These are phyloP conservation scores for Prunella vulgaris DNA, from an alignment of 257 asterid species.

Conservation along the genomic window DNA sequence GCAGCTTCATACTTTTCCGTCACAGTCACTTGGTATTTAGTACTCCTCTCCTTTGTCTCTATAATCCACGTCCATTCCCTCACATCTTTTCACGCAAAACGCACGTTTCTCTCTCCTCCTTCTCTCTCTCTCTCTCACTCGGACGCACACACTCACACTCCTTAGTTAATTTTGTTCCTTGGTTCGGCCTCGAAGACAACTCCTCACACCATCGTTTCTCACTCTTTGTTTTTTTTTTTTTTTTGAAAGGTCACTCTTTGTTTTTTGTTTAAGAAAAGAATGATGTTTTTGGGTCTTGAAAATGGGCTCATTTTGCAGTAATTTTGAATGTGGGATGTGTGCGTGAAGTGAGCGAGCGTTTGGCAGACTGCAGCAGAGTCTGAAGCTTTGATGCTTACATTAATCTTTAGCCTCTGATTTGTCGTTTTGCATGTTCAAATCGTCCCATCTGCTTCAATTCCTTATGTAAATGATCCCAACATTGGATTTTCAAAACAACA, in stretches of 20 bases:
- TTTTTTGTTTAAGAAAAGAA: background rate
- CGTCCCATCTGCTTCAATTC: slow-evolving; percentile 19
- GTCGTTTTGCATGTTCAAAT: slow-evolving; percentile 27
- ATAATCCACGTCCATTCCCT: slow-evolving; percentile 32
- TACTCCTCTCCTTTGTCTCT: slow-evolving; percentile 13
- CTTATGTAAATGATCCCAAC: slow-evolving; percentile 14
- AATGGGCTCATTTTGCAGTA: slow-evolving; percentile 15
- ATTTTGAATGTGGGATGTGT: slow-evolving; percentile 12
- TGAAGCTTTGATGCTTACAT: background rate
- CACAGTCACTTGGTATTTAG: slow-evolving; percentile 13
- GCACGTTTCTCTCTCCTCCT: slow-evolving; percentile 51
- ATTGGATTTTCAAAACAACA: slow-evolving; percentile 15
- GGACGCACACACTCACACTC: slow-evolving; percentile 22
- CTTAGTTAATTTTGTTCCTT: slow-evolving; percentile 36
- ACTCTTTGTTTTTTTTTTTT: background rate
- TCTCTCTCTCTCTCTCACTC: slow-evolving; percentile 22
- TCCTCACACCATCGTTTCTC: slow-evolving; percentile 37
- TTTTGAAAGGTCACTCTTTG: background rate
- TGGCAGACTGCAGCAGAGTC: background rate
- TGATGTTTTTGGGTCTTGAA: slow-evolving; percentile 19
- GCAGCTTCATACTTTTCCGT: slow-evolving; percentile 3
- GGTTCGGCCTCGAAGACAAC: slow-evolving; percentile 55
- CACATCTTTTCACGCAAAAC: slow-evolving; percentile 61
- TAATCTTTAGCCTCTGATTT: slow-evolving; percentile 14
- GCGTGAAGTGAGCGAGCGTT: background rate